These are phyloP conservation scores for Cylindrodendrum hubeiense DNA, from an alignment of 2,329 filamentous ascomycete genomes.

Conservation along the genomic window DNA sequence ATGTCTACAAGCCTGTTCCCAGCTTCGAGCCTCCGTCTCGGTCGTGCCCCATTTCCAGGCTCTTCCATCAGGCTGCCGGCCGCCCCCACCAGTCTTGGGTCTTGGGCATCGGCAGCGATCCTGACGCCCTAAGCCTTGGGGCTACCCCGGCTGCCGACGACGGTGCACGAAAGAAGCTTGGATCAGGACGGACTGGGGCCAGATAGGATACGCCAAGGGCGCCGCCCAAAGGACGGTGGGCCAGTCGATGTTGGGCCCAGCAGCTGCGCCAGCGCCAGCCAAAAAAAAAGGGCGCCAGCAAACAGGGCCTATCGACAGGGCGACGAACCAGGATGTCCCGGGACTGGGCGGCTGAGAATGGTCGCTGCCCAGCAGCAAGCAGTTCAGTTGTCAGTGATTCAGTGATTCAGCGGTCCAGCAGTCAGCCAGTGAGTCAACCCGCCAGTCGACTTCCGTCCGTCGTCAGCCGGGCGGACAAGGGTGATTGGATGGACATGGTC, in stretches of 20 bases:
- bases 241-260: constrained; percentile 33
- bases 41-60: constrained; percentile 30
- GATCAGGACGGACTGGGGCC: constrained; percentile 15
- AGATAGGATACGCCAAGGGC: constrained; percentile 15
- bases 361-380: background rate
- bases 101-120: constrained; percentile 36
- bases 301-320: constrained; percentile 38
- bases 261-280: constrained; percentile 38
- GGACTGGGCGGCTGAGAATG: constrained; percentile 38
- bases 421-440: constrained; percentile 3
- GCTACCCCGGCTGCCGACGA: constrained; percentile 11
- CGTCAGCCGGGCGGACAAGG: constrained; percentile 4
- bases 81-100: constrained; percentile 26
- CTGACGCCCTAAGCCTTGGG: constrained; percentile 37
- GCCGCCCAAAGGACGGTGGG: constrained; percentile 25
- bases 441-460: background rate
- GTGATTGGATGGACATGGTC: constrained; percentile 11
- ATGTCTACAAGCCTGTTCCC: constrained; percentile 19
- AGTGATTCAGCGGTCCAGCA: background rate
- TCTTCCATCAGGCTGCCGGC: constrained; percentile 36
- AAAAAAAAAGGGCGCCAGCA: constrained; percentile 39
- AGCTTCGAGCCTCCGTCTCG: background rate
- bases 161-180: constrained; percentile 16
- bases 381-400: background rate
- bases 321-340: constrained; percentile 38